Conservation (phyloP, 1,139 yeast species). For the Candida gigantensis region DNA sequence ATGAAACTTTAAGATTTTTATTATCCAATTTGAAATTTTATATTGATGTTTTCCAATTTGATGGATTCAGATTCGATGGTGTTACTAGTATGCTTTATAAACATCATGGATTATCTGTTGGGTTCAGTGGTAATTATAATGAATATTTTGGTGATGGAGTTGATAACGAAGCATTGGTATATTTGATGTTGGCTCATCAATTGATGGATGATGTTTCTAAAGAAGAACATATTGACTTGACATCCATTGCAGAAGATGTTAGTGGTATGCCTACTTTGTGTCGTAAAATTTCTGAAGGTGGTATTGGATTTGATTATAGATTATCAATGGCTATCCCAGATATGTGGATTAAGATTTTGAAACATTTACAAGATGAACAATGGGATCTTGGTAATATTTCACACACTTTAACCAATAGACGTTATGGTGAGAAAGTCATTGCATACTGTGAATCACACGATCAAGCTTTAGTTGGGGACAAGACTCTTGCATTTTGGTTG, state of each 20-base stretch:
- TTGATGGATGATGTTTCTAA: conserved; percentile 58
- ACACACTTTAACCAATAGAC: conserved; percentile 81
- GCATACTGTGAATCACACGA: conserved; percentile 96
- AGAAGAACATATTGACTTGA: conserved; percentile 48
- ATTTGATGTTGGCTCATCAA: conserved; percentile 85
- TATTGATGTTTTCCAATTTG: conserved; percentile 81
- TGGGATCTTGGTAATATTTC: conserved; percentile 88
- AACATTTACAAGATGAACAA: conserved; percentile 81
- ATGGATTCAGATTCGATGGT: conserved; percentile 96
- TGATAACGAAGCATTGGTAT: conserved; percentile 83
- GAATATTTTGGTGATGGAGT: conserved; percentile 85
- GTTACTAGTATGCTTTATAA: conserved; percentile 89
- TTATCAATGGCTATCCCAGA: conserved; percentile 98
- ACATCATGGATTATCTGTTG: conserved; percentile 90
- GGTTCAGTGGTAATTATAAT: conserved; percentile 89
- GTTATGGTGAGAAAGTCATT: conserved; percentile 86
- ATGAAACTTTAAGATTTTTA: conserved; percentile 86
- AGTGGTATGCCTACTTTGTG: conserved; percentile 97
- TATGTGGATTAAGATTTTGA: conserved; percentile 95
- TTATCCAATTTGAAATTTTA: conserved; percentile 86
- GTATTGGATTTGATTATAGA: conserved; percentile 91
- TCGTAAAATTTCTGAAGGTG: conserved; percentile 70
- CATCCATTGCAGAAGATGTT: conserved; percentile 94
- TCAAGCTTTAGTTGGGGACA: conserved; percentile 97
- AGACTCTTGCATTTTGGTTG: conserved; percentile 94